Conservation (phyloP, 1,139 yeast species). For the Hyphopichia burtonii region DNA sequence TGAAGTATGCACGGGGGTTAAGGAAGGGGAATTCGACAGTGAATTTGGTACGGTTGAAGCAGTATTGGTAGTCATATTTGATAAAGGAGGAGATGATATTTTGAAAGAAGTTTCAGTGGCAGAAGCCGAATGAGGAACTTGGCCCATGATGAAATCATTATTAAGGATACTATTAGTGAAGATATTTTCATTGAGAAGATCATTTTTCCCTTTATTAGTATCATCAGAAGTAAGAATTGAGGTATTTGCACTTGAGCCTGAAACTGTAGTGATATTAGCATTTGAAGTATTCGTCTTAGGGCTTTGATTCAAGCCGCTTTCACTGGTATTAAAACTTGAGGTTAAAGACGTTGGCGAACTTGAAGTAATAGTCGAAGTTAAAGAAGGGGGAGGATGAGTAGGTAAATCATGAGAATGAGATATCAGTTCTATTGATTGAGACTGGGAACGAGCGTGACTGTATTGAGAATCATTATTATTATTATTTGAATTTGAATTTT, state of each 20-base stretch:
- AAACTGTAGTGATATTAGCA: too few relatives aligned
- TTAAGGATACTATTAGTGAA: not conserved
- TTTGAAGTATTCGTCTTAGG: not conserved
- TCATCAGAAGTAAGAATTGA: not conserved
- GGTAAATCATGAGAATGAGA: not conserved
- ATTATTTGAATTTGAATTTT: constrained; percentile 5
- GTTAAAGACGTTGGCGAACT: not conserved
- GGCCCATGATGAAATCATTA: constrained; percentile 3
- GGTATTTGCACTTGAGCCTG: not conserved
- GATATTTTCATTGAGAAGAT: too few relatives aligned
- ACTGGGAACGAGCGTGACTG: not conserved
- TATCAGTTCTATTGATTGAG: not conserved
- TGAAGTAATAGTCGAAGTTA: constrained; percentile 3
- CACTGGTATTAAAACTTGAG: not conserved
- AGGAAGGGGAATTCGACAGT: constrained; percentile 13
- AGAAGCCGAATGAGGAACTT: constrained; percentile 21
- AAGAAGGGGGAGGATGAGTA: constrained; percentile 7
- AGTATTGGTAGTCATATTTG: constrained; percentile 9
- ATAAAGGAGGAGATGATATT: constrained; percentile 14
- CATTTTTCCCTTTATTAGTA: too few relatives aligned
- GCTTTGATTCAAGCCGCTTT: not conserved
- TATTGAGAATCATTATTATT: constrained; percentile 14
- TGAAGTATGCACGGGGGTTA: not conserved
- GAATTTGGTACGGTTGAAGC: constrained; percentile 12
- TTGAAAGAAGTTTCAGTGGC: constrained; percentile 25